Conservation (phyloP, 495 filamentous ascomycete genomes). For the Hypoxylon fragiforme region DNA sequence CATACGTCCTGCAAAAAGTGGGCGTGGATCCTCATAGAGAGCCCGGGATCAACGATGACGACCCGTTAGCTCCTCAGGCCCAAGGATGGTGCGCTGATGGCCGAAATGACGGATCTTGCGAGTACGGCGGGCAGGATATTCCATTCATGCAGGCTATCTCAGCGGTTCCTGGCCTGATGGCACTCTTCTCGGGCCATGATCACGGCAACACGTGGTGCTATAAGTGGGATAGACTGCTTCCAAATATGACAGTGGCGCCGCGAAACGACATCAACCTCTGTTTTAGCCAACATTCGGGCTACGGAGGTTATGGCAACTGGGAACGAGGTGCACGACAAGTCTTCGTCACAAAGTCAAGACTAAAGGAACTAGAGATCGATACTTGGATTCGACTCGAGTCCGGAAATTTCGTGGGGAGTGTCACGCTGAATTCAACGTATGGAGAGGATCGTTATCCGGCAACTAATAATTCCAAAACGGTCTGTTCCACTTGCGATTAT, state of each 20-base stretch:
- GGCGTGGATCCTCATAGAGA: constrained; percentile 46
- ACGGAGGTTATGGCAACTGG: constrained; percentile 71
- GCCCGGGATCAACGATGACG: constrained; percentile 70
- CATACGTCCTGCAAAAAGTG: constrained; percentile 52
- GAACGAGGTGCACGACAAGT: constrained; percentile 64
- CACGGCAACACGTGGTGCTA: constrained; percentile 71
- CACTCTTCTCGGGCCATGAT: constrained; percentile 70
- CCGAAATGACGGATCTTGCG: constrained; percentile 39
- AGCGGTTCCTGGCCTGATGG: constrained; percentile 59
- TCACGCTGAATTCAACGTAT: constrained; percentile 72
- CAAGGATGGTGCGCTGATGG: constrained; percentile 57
- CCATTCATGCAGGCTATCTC: constrained; percentile 68
- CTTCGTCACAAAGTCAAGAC: constrained; percentile 44
- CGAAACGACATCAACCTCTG: constrained; percentile 55
- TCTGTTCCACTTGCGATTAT: constrained; percentile 36
- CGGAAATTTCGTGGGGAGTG: constrained; percentile 55
- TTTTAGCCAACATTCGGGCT: constrained; percentile 71
- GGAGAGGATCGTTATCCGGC: constrained; percentile 60
- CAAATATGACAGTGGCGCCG: constrained; percentile 37
- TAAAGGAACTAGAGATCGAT: constrained; percentile 49
- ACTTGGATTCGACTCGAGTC: constrained; percentile 71
- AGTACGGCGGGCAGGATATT: constrained; percentile 59
- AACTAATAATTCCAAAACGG: constrained; percentile 44
- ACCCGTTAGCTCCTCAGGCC: constrained; percentile 53
- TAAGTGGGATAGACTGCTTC: constrained; percentile 44